Base-by-base conservation (phyloP, 495 filamentous ascomycete species). In the Penicillium tannophilum region DNA sequence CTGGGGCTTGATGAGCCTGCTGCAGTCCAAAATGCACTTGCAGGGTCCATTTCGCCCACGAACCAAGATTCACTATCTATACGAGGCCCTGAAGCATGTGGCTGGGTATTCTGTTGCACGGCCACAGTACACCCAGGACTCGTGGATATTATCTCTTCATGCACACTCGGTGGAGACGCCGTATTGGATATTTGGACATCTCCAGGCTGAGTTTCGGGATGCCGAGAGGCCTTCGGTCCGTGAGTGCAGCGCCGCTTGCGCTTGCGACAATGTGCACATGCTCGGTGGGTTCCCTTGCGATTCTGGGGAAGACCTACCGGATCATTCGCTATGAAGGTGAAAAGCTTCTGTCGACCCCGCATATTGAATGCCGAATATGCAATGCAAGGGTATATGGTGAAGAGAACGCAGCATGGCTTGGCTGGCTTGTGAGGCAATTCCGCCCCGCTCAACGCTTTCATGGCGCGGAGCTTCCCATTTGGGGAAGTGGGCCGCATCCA, bases 31-130 rank as follows among this genome's bases (percentile, higher is more conserved):
- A 54, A 54, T 30, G 52, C 36, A 19, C 52, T 36, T 54, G 39
- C 52, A 12, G 52, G 52, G 17, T 54, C 52, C 23, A 44, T 28
- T n/a, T 54, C 41, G n/a, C 52, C 52, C 1, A 54, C 52, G 20
- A 54, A 54, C 52, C 52, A 54, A n/a, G 52, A 28, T 44, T 54
- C 52, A 14, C 39, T 30, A 43, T 54, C 52, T n/a, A 54, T 43
- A 43, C 52, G 14, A 8, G 36, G 3, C 16, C 36, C 23, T 17
- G 35, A 36, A 9, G 19, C 14, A 39, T 8, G 52, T 31, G 17
- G n/a, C 23, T 54, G 52, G 19, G 5, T n/a, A 54, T 19, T 31
- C 23, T 8, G 19, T 28, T 43, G 36, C 20, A 20, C 35, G 7
- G 35, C 16, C 5, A 5, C 16, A 4, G 12, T 9, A 10, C 12